Conservation (phyloP, 1,284 basidiomycete species). For the Neotropicomus parvogracilis region DNA sequence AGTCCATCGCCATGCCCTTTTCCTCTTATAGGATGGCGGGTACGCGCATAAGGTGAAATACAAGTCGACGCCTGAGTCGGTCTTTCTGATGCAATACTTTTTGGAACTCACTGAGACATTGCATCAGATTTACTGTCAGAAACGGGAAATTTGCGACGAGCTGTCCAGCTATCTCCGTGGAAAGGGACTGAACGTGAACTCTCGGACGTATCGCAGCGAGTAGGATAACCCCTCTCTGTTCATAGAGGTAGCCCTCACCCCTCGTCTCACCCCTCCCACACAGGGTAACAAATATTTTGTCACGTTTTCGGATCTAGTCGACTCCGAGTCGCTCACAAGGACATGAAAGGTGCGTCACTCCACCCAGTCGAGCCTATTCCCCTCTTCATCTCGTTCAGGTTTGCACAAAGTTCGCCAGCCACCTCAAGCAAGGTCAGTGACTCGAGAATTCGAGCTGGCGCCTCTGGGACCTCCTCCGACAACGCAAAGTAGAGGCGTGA, state of each 20-base stretch:
- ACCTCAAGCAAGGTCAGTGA: slow-evolving; percentile 79
- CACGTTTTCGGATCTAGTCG: slow-evolving; percentile 79
- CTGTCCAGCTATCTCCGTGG: slow-evolving; percentile 58
- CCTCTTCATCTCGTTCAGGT: slow-evolving; percentile 44
- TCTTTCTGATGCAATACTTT: slow-evolving; percentile 60
- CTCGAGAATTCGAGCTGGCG: slow-evolving; percentile 86
- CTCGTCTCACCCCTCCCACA: too few species aligned
- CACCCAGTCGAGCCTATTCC: slow-evolving; percentile 2
- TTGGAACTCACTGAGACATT: slow-evolving; percentile 62
- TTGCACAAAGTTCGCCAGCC: slow-evolving; percentile 81
- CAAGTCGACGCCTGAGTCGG: slow-evolving; percentile 45
- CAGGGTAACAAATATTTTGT: slow-evolving; percentile 89
- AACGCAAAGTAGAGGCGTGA: slow-evolving; percentile 81
- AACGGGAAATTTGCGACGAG: slow-evolving; percentile 62
- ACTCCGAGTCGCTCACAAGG: slow-evolving; percentile 76
- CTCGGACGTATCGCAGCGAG: slow-evolving; percentile 34
- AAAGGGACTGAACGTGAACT: slow-evolving; percentile 66
- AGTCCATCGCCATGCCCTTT: neutral
- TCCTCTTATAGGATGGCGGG: neutral
- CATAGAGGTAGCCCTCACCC: too few species aligned
- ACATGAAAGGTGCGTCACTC: slow-evolving; percentile 69
- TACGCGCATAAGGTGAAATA: slow-evolving; percentile 53
- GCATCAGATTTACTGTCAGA: slow-evolving; percentile 72
- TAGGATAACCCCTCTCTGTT: too few species aligned
- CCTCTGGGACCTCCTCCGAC: slow-evolving; percentile 81